These are phyloP conservation scores for Daldinia concentrica DNA, from an alignment of 495 filamentous ascomycete genomes.

Conservation along the genomic window DNA sequence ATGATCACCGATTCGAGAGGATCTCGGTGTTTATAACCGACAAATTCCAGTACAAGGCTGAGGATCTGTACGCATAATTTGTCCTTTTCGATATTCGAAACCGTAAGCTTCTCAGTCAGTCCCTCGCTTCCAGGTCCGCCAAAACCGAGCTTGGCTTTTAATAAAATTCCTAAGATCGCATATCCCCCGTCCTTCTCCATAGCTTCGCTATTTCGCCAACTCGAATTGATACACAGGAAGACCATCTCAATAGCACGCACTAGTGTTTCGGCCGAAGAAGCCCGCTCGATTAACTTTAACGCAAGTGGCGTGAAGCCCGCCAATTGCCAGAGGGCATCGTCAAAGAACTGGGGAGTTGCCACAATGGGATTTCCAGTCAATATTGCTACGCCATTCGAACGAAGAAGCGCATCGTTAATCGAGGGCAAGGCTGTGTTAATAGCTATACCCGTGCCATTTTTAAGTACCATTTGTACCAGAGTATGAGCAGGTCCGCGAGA, in stretches of 20 bases:
- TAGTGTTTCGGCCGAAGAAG: slow-evolving; percentile 71
- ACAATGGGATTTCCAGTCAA: slow-evolving; percentile 87
- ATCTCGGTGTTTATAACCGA: slow-evolving; percentile 81
- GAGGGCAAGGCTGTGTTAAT: slow-evolving; percentile 89
- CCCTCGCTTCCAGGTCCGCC: slow-evolving; percentile 52
- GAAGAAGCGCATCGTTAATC: slow-evolving; percentile 85
- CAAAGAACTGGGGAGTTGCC: slow-evolving; percentile 78
- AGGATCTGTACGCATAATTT: slow-evolving; percentile 76
- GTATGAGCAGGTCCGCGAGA: slow-evolving; percentile 78
- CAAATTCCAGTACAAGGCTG: slow-evolving; percentile 79
- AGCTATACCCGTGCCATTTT: slow-evolving; percentile 78
- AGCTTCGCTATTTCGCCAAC: slow-evolving; percentile 97
- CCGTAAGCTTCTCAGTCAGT: slow-evolving; percentile 49
- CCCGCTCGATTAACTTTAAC: slow-evolving; percentile 81
- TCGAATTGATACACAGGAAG: slow-evolving; percentile 82
- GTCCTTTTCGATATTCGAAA: slow-evolving; percentile 66
- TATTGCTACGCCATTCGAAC: slow-evolving; percentile 79
- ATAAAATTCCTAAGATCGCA: slow-evolving; percentile 78
- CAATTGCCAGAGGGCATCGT: slow-evolving; percentile 92
- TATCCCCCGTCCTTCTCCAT: slow-evolving; percentile 98
- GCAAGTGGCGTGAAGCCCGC: slow-evolving; percentile 86
- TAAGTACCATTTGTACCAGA: slow-evolving; percentile 73
- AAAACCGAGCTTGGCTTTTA: slow-evolving; percentile 79
- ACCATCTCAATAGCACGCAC: slow-evolving; percentile 83
- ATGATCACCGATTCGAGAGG: slow-evolving; percentile 90